Conservation (phyloP, 257 asterid species). For the Agastache rugosa region DNA sequence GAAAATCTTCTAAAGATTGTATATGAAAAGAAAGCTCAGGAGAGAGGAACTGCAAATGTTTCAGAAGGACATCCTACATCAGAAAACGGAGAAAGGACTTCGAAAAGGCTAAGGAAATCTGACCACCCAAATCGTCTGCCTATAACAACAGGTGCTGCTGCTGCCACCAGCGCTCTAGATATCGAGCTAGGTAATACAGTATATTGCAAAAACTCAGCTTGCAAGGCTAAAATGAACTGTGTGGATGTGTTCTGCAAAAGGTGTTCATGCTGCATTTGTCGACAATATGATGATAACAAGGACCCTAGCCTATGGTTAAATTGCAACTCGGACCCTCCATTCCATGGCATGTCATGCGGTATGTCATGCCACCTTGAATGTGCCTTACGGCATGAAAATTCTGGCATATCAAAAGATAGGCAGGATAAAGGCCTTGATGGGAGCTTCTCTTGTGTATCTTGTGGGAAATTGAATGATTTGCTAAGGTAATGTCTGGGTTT, state of each 20-base stretch:
- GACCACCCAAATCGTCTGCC: slow-evolving; percentile 44
- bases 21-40: slow-evolving; percentile 64
- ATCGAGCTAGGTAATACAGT: slow-evolving; percentile 37
- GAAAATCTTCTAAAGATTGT: slow-evolving; percentile 82
- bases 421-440: slow-evolving; percentile 74
- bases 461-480: slow-evolving; percentile 87
- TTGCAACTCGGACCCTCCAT: slow-evolving; percentile 91
- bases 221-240: slow-evolving; percentile 66
- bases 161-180: slow-evolving; percentile 41
- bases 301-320: slow-evolving; percentile 93
- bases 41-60: slow-evolving; percentile 40
- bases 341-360: slow-evolving; percentile 74
- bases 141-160: slow-evolving; percentile 40
- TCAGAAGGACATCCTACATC: slow-evolving; percentile 48
- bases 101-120: slow-evolving; percentile 75
- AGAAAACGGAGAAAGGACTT: slow-evolving; percentile 61
- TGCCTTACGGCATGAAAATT: slow-evolving; percentile 68
- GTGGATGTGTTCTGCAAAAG: slow-evolving; percentile 78
- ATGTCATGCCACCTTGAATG: slow-evolving; percentile 99
- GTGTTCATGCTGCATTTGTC: slow-evolving; percentile 97
- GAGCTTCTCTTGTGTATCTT: slow-evolving; percentile 79
- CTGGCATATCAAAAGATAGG: slow-evolving; percentile 65
- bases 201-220: slow-evolving; percentile 87
- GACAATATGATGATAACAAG: slow-evolving; percentile 83
- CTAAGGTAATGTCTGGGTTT: slow-evolving; percentile 61